Evolutionary conservation across 2,329 filamentous ascomycete genomes (phyloP), one percentile per base, ranked within the genome.

Genomic region (Oidium heveae): DNA sequence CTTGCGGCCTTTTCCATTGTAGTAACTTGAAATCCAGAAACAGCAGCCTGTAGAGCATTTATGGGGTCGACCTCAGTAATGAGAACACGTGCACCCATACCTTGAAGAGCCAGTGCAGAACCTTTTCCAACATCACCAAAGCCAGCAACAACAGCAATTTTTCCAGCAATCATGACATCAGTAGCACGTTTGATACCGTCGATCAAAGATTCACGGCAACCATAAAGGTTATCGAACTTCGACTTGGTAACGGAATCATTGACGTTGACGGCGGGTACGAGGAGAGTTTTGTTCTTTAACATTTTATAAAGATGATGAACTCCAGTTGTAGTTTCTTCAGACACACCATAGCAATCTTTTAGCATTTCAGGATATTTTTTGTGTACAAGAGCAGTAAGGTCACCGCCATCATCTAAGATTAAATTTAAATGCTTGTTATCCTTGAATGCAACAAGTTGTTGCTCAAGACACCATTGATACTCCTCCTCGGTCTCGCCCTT

Each of bases 221-320:
- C 89, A 80, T 96, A 98, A 62, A 96, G 75, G 82, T 98, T 98
- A 80, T 96, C 91, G 71, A 98, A 98, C 80, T 98, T 98, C 74
- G 87, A 94, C 83, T 96, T 98, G 72, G 91, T 98, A 69, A 98
- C 89, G 57, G 84, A 88, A 81, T 98, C 89, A 76, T 98, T 96
- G 78, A 98, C 89, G 73, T 98, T 98, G 82, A 96, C 86, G 72
- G 89, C 78, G 63, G 91, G 91, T 62, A 94, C 85, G 59, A 94
- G 82, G 61, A 96, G 86, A 71, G 80, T 77, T 69, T 79, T 78
- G 64, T 85, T 81, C 79, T 91, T 95, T 70, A 96, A 74, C 88
- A 95, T 95, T 69, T 81, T 80, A 84, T 96, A 98, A 59, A 98
- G 79, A 77, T 96, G 89, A 84, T 96, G 91, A 67, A 98, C 89